Evolutionary conservation across 768 basidiomycete species (phyloP), one percentile per base, ranked within the genome.

Genomic region (Leccinum longicurvipes): DNA sequence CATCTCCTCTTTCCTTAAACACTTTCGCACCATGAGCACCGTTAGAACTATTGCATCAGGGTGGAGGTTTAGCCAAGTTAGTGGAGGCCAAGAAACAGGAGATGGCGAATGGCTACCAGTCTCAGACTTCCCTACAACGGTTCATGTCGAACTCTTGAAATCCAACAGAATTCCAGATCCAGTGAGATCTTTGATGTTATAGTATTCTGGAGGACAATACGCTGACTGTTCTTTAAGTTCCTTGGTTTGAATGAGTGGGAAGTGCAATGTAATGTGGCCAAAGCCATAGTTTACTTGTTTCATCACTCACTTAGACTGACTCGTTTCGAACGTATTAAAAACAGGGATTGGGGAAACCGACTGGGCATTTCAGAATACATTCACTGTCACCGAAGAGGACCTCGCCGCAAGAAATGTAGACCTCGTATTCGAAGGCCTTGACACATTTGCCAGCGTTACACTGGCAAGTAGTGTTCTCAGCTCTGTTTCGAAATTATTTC

Each of bases 381-480:
- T 97, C 65, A 64, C 70, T 6, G 74, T 84, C 19, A 74, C 76
- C 2, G 74, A 78, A 17, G 67, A 68, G 17, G 82, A 85, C 46
- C 67, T 85, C 17, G 59, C 63, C 1, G 67, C 73, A 2, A 60
- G 76, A 3, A 78, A 87, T 51, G 74, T 79, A 28, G 93, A 95
- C 67, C 74, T 98, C 17, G 79, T 94, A 8, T 93, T 96, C 58
- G 93, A 96, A 11, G 95, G 95, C 17, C 72, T 98, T 19, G 95
- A 98, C 66, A 97, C 94, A 0, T 96, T 93, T 67, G 85, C 88
- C 3, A 76, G 74, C n/a, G 78, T 94, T 41, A 70, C 71, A 29
- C 71, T 96, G 56, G 92, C 89, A 61, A 70, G 59, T 49, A 19
- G 1, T 3, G 19, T 24, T 53, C 25, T 34, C 6, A 25, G 21